Conservation (phyloP, 2,329 filamentous ascomycete species). For the Curvularia sp. region DNA sequence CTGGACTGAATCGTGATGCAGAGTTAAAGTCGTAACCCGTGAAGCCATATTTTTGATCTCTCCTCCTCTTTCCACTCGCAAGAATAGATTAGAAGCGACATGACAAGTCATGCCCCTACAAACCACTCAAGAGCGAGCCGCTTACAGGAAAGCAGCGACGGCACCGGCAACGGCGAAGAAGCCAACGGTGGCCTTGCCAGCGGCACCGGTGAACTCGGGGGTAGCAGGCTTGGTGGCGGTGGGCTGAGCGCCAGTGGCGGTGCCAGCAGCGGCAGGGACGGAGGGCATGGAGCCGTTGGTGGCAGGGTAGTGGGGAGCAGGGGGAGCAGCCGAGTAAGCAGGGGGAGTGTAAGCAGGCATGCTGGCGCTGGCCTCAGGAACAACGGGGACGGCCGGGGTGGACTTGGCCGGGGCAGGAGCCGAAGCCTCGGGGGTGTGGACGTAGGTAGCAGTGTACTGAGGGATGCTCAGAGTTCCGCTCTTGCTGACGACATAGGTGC, state of each 20-base stretch:
- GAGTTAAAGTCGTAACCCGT: conserved; percentile 45
- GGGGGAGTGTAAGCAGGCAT: conserved; percentile 14
- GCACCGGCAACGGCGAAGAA: conserved; percentile 62
- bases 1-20: conserved; percentile 45
- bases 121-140: conserved; percentile 28
- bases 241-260: conserved; percentile 37
- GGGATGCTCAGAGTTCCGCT: conserved; percentile 42
- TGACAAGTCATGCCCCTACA: conserved; percentile 10
- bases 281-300: conserved; percentile 22
- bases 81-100: conserved; percentile 18
- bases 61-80: conserved; percentile 25
- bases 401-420: conserved; percentile 3
- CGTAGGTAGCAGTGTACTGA: conserved; percentile 32
- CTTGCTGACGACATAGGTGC: conserved; percentile 46
- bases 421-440: conserved; percentile 23
- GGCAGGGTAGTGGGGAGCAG: conserved; percentile 24
- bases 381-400: not conserved
- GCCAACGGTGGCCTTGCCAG: conserved; percentile 60
- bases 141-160: conserved; percentile 53
- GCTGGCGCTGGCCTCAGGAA: not conserved
- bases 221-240: conserved; percentile 38
- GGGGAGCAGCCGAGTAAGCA: conserved; percentile 21
- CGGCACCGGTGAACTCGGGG: conserved; percentile 60
- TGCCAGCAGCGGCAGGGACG: conserved; percentile 31
- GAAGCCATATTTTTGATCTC: conserved; percentile 34